Evolutionary conservation across 2,329 filamentous ascomycete species (phyloP).

Genomic region (Fusarium sp.): DNA sequence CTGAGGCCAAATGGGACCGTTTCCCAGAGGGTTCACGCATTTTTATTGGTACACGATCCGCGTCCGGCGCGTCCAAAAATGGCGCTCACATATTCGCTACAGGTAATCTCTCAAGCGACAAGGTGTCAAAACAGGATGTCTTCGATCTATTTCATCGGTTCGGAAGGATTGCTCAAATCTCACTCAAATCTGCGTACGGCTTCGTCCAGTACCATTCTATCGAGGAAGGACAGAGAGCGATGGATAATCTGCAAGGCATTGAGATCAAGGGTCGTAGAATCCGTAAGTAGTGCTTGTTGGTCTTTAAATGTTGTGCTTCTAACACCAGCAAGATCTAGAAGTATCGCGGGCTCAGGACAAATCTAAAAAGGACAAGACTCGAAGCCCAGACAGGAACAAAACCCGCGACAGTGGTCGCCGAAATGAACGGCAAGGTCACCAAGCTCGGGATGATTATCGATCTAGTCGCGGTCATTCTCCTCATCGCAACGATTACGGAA

Average conservation of each 20-base stretch:
- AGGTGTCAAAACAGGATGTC: slow-evolving; percentile 91
- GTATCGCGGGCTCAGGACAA: slow-evolving; percentile 89
- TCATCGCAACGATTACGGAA: slow-evolving; percentile 63
- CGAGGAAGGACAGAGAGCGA: slow-evolving; percentile 76
- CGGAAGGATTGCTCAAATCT: slow-evolving; percentile 91
- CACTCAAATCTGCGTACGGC: slow-evolving; percentile 94
- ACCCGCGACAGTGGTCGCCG: slow-evolving; percentile 56
- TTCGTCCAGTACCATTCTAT: slow-evolving; percentile 93
- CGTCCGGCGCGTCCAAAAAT: slow-evolving; percentile 41
- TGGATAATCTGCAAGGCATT: slow-evolving; percentile 80
- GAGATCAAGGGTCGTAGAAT: slow-evolving; percentile 91
- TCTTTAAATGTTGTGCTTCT: neutral
- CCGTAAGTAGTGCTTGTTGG: slow-evolving; percentile 68
- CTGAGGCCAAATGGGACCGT: slow-evolving; percentile 81
- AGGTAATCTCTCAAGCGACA: slow-evolving; percentile 93
- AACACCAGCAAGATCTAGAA: slow-evolving; percentile 73
- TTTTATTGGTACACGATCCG: slow-evolving; percentile 74
- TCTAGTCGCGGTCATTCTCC: slow-evolving; percentile 69
- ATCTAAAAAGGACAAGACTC: slow-evolving; percentile 66
- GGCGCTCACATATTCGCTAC: slow-evolving; percentile 43
- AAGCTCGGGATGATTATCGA: slow-evolving; percentile 70
- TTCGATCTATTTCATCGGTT: slow-evolving; percentile 90
- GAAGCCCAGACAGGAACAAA: slow-evolving; percentile 67
- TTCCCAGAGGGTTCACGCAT: slow-evolving; percentile 81
- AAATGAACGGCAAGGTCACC: slow-evolving; percentile 59